These are phyloP conservation scores for Nannizziopsis arthrosporioides DNA, from an alignment of 2,329 filamentous ascomycete species.

Conservation along the genomic window DNA sequence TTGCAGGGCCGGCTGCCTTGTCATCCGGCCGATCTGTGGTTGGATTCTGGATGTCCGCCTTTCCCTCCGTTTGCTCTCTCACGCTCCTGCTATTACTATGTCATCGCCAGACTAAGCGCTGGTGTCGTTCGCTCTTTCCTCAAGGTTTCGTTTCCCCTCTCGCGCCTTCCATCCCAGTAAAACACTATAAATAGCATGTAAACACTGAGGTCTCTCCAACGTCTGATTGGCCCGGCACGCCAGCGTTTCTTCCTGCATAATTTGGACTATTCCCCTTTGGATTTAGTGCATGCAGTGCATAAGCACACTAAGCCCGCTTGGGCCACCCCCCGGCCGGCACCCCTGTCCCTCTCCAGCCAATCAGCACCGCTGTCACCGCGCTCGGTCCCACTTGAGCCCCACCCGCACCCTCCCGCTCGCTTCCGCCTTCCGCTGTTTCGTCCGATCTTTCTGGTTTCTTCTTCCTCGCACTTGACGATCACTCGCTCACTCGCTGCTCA, in stretches of 20 bases:
- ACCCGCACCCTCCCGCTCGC: background rate
- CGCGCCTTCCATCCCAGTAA: too few species aligned
- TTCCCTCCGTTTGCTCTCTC: background rate
- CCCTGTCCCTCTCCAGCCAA: conserved; percentile 6
- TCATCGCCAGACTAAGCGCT: background rate
- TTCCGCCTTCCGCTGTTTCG: background rate
- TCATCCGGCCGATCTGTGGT: background rate
- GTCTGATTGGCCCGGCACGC: background rate
- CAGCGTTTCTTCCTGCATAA: background rate
- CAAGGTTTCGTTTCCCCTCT: too few species aligned
- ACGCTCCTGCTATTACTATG: background rate
- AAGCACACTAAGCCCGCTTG: conserved; percentile 2
- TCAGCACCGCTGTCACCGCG: conserved; percentile 9
- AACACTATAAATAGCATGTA: too few species aligned
- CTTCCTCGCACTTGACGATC: background rate
- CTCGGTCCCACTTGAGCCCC: too few species aligned
- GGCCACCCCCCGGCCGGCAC: background rate
- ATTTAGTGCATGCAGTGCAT: background rate
- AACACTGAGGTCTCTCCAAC: too few species aligned
- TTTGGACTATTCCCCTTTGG: background rate
- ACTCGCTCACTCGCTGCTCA: conserved; percentile 17
- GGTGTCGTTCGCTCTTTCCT: too few species aligned
- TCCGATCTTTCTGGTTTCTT: background rate
- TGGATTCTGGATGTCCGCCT: background rate
- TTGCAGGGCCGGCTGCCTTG: background rate